Percentiles rank a stretch among this genome's conserved stretches.
Conservation (phyloP, 2,329 filamentous ascomycete species). For the Microdochium nivale region DNA sequence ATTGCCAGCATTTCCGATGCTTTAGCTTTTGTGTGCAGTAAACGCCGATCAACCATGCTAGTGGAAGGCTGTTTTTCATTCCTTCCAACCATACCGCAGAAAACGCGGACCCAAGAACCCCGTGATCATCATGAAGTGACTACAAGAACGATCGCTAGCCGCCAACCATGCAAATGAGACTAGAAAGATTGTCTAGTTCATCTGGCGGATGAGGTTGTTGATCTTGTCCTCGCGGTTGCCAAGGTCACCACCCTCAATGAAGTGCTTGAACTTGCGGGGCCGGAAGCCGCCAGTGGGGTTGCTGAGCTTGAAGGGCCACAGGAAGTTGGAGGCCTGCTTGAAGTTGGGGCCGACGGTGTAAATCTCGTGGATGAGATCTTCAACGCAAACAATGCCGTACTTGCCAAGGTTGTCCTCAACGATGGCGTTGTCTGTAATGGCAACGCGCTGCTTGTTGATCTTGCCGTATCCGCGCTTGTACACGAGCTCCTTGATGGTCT, state of each 20-base stretch:
- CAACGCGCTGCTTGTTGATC: constrained; percentile 94
- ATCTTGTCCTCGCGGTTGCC: constrained; percentile 99
- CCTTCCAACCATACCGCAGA: constrained; percentile 16
- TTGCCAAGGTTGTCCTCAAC: constrained; percentile 95
- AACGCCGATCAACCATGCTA: constrained; percentile 24
- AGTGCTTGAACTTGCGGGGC: constrained; percentile 97
- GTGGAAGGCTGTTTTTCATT: constrained; percentile 15
- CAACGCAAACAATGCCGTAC: constrained; percentile 98
- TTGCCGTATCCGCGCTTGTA: constrained; percentile 99
- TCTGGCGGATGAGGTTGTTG: constrained; percentile 92
- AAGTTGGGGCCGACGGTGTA: constrained; percentile 98
- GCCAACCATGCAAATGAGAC: not conserved
- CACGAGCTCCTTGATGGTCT: constrained; percentile 97
- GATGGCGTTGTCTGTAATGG: constrained; percentile 95
- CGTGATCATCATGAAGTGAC: constrained; percentile 14
- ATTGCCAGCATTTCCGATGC: constrained; percentile 17
- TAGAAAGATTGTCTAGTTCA: constrained; percentile 62
- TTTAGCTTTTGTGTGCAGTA: constrained; percentile 14
- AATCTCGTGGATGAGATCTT: constrained; percentile 99
- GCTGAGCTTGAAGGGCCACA: constrained; percentile 99
- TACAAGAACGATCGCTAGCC: constrained; percentile 10
- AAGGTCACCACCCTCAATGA: constrained; percentile 95
- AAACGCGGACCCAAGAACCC: constrained; percentile 3
- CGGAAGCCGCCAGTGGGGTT: constrained; percentile 97
- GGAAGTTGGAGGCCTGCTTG: constrained; percentile 99